Evolutionary conservation across 192 early-diverging fungal genomes (phyloP).

Genomic region (Gonapodya sp.): DNA sequence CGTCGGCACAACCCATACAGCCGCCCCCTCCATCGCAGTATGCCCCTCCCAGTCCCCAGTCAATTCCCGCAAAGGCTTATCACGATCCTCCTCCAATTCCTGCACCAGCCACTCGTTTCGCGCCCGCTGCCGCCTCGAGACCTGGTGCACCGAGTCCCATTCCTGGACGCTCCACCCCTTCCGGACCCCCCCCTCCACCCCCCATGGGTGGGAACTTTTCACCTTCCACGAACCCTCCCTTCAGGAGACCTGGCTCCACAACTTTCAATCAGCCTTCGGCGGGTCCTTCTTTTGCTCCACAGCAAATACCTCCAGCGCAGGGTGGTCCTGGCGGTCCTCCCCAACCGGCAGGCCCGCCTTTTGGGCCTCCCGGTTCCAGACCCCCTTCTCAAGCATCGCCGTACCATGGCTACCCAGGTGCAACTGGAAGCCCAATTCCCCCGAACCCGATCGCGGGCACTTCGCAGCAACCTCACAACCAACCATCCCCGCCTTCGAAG

Average conservation of each 20-base stretch:
- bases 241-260: slow-evolving; percentile 4
- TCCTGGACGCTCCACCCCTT: not conserved
- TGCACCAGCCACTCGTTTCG: not conserved
- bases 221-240: not conserved
- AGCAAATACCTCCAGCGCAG: not conserved
- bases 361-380: not conserved
- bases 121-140: not conserved
- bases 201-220: not conserved
- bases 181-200: slow-evolving; percentile 8
- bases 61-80: not conserved
- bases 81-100: not conserved
- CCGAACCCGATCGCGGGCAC: slow-evolving; percentile 23
- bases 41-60: not conserved
- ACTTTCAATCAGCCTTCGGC: slow-evolving; percentile 4
- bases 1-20: not conserved
- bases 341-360: not conserved
- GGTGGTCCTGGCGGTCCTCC: not conserved
- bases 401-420: slow-evolving; percentile 14
- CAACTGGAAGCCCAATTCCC: slow-evolving; percentile 12
- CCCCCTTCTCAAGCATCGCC: not conserved
- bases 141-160: not conserved
- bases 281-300: not conserved
- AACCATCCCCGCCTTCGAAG: not conserved
- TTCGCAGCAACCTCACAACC: slow-evolving; percentile 12
- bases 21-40: not conserved